These are phyloP conservation scores for Leucosporidium yakuticum DNA, from an alignment of 768 basidiomycete species.

Conservation along the genomic window DNA sequence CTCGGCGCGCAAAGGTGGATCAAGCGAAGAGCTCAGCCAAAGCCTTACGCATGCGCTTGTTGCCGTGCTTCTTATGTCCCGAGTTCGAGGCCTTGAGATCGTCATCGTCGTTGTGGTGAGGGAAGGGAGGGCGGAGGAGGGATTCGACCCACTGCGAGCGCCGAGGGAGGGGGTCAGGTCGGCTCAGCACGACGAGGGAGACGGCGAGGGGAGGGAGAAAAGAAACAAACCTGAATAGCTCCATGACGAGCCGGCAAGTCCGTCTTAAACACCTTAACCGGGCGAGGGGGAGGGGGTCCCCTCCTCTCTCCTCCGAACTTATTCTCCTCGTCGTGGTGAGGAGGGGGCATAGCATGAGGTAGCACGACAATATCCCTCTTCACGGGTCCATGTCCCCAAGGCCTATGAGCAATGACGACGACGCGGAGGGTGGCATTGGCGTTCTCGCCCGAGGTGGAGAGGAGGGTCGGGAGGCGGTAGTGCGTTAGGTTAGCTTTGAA, in stretches of 20 bases:
- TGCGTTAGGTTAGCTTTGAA: conserved; percentile 31
- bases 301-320: not conserved
- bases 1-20: too few relatives aligned
- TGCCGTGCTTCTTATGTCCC: not conserved
- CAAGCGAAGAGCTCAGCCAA: conserved; percentile 10
- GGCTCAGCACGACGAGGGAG: not conserved
- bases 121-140: conserved; percentile 33
- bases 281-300: conserved; percentile 36
- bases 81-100: not conserved
- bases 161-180: not conserved
- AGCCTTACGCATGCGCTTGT: conserved; percentile 3
- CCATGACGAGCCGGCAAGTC: conserved; percentile 46
- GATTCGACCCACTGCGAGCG: conserved; percentile 22
- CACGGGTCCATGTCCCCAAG: conserved; percentile 33
- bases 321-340: not conserved
- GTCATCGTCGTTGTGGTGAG: conserved; percentile 17
- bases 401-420: conserved; percentile 29
- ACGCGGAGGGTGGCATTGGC: conserved; percentile 31
- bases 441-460: conserved; percentile 17
- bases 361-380: conserved; percentile 28
- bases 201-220: not conserved
- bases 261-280: conserved; percentile 42
- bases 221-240: conserved; percentile 43
- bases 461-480: conserved; percentile 36
- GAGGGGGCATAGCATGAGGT: not conserved